phyloP scores from a whole-genome alignment of 306 rosid genomes.

The Vigna unguiculata region DNA sequence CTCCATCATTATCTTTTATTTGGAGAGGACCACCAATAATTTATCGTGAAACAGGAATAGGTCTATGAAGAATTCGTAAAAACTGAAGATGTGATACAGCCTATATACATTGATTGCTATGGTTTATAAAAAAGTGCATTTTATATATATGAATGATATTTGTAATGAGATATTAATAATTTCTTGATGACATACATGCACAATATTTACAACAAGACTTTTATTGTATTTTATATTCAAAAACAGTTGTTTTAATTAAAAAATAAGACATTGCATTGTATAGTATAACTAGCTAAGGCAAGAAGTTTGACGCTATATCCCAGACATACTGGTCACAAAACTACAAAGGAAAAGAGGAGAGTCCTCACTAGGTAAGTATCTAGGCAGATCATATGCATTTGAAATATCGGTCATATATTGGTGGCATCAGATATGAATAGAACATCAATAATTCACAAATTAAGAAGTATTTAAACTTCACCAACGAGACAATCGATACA shows the following conservation, averaged over 20 bases:
- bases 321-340: background rate
- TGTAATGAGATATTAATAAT: background rate
- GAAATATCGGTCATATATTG: background rate
- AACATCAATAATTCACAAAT: background rate
- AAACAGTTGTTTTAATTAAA: background rate
- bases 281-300: background rate
- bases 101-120: background rate
- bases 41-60: background rate
- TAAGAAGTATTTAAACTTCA: background rate
- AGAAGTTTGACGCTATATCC: background rate
- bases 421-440: background rate
- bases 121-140: background rate
- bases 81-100: background rate
- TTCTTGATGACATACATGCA: background rate
- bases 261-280: slow-evolving; percentile 8
- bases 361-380: background rate
- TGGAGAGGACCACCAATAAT: background rate
- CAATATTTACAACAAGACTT: background rate
- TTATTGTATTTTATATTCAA: background rate
- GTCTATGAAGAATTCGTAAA: background rate
- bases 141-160: background rate
- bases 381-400: background rate
- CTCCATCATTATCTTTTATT: slow-evolving; percentile 15
- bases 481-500: background rate
- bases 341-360: background rate